These are phyloP conservation scores for Populus euphratica DNA, from an alignment of 345 rosid species.

Conservation along the genomic window DNA sequence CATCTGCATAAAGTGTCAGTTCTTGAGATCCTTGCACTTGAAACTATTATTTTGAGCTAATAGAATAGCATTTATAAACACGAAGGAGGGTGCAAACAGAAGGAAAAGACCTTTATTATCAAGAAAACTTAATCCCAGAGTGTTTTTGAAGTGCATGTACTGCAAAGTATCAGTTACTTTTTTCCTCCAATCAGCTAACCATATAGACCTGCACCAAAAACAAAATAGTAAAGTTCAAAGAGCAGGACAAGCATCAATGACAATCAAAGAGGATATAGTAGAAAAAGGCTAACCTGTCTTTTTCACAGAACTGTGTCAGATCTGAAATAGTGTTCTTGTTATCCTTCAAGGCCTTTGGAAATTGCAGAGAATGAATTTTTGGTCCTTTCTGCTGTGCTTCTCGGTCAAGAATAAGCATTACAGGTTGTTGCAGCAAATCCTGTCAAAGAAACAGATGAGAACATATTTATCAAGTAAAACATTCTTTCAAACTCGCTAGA, in stretches of 20 bases:
- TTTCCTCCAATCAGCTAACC: slow-evolving; percentile 58
- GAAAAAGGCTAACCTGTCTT: slow-evolving; percentile 44
- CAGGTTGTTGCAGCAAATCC: slow-evolving; percentile 70
- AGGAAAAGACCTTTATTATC: slow-evolving; percentile 41
- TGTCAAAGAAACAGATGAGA: slow-evolving; percentile 27
- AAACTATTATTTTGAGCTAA: not conserved
- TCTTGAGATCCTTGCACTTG: not conserved
- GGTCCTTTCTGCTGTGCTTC: slow-evolving; percentile 42
- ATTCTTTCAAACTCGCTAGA: not conserved
- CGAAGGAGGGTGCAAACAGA: slow-evolving; percentile 8
- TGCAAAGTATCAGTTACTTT: slow-evolving; percentile 33
- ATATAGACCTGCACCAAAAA: slow-evolving; percentile 45
- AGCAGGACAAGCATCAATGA: slow-evolving; percentile 2
- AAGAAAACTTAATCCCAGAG: slow-evolving; percentile 30
- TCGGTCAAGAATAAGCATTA: slow-evolving; percentile 58
- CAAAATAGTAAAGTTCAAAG: slow-evolving; percentile 9
- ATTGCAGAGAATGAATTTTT: slow-evolving; percentile 33
- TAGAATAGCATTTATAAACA: not conserved
- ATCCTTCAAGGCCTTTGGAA: slow-evolving; percentile 33
- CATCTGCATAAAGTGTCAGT: slow-evolving; percentile 34
- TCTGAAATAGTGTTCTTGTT: slow-evolving; percentile 37
- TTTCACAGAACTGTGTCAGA: slow-evolving; percentile 35
- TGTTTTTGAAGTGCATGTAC: slow-evolving; percentile 31
- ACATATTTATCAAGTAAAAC: not conserved
- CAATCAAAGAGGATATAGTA: slow-evolving; percentile 7